Evolutionary conservation across 176 grass and related monocot genomes (phyloP), one percentile per base, ranked within the genome.

Genomic region (Sorghum bicolor): DNA sequence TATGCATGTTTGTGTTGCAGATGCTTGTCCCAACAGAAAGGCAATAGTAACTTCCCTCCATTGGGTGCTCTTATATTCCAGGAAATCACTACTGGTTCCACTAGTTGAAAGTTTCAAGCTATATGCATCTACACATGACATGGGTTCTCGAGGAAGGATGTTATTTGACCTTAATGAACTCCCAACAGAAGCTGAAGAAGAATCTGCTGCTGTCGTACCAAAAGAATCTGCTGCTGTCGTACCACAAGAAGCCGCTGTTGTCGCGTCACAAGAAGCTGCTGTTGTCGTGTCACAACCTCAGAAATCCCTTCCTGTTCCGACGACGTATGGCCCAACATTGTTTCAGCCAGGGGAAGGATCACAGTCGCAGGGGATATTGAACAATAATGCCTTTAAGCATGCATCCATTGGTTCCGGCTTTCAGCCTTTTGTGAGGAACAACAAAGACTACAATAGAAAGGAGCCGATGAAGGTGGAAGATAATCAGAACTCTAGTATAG

Each of bases 101-200:
- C 14, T 41, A 83, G 61, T 79, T 69, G 69, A 75, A 77, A 90
- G 25, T 19, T 90, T 91, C 36, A 83, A 82, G 68, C 88, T 95
- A 92, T 99, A 99, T 99, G 93, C 91, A 90, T 96, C 87, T 94
- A 99, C 88, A 92, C 83, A 94, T 94, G 97, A 88, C 88, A 99
- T 99, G 97, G 97, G 81, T 19, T 92, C 87, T 89, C 93, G 87
- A 82, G 93, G 87, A 92, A 99, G 37, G 83, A 94, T 95, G 80
- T 77, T 99, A 79, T 99, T 99, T 87, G 97, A 99, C 77, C 97
- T 99, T 81, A 99, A 99, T 62, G 86, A 99, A 86, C 93, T 96
- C 81, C 97, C 97, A 64, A 74, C 83, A 67, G 97, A 94, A 89
- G 91, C 84, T 74, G 89, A 91, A 62, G 86, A 76, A 75, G 69